phyloP scores from a whole-genome alignment of 257 asterid species.

The Vinca minor region DNA sequence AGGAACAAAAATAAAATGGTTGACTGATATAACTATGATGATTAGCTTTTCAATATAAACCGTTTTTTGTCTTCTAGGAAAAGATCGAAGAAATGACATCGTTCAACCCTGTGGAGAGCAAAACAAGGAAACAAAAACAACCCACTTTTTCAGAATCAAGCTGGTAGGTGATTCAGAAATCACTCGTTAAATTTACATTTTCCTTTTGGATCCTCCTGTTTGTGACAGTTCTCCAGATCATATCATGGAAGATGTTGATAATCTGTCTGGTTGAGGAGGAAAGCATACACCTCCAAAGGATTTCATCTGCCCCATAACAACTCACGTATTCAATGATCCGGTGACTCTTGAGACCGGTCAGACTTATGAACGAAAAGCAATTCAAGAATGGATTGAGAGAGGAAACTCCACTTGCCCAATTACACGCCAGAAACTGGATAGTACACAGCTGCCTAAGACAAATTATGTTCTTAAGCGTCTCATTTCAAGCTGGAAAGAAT shows the following conservation, averaged over 20 bases:
- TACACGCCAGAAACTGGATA: constrained; percentile 58
- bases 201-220: constrained; percentile 10
- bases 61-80: constrained; percentile 42
- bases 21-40: constrained; percentile 38
- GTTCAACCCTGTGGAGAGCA: constrained; percentile 30
- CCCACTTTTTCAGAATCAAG: constrained; percentile 29
- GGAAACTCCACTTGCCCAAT: constrained; percentile 75
- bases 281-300: constrained; percentile 58
- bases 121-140: constrained; percentile 21
- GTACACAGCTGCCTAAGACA: constrained; percentile 53
- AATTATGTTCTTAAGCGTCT: constrained; percentile 79
- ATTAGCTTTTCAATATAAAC: constrained; percentile 1
- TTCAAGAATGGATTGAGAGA: constrained; percentile 73
- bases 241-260: constrained; percentile 43
- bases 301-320: constrained; percentile 78
- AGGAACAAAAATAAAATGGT: constrained; percentile 18
- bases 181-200: background rate
- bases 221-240: constrained; percentile 27
- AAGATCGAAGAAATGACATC: constrained; percentile 30
- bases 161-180: constrained; percentile 28
- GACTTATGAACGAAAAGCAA: constrained; percentile 67
- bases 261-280: constrained; percentile 20
- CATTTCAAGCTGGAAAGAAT: constrained; percentile 67
- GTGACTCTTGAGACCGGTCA: constrained; percentile 87
- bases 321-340: constrained; percentile 64